Base-by-base conservation (phyloP, 75 land plant genomes). In the Cupressus sempervirens region DNA sequence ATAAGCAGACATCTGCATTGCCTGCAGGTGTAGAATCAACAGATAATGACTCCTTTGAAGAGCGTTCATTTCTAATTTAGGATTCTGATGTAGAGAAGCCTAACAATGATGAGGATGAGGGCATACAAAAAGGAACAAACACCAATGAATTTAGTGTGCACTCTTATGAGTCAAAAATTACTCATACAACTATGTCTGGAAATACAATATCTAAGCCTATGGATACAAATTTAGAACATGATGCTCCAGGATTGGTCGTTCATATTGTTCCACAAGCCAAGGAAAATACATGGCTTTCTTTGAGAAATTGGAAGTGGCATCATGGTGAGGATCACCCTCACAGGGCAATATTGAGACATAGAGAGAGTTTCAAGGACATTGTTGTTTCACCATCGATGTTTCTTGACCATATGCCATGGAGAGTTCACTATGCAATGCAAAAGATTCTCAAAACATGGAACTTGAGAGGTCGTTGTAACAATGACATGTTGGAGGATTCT, bases 341-440 rank as follows among this genome's bases (percentile, higher is more conserved):
- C 82, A 87, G 85, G 82, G 97, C 97, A 76, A 87, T 85, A 20
- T n/a, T 95, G 41, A 90, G 88, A 82, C 86, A 89, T 35, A 95
- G 91, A 76, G 93, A 92, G 75, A 85, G 80, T 73, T 97, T 97
- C 82, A 90, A 89, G 87, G 93, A 94, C 74, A 89, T 97, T 36
- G 82, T 92, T 35, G 95, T 97, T 14, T 93, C 96, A 75, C 93
- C 95, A 5, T 90, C 90, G 46, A 95, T 97, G 99, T 96, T 97
- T 84, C 87, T 97, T 41, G 98, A 97, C 67, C 99, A 97, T 87
- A 86, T 94, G 35, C 99, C 99, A 11, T 97, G 99, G 99, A 95
- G 89, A 84, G 82, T 84, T 86, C 82, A 88, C 50, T 83, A 88
- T 83, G 89, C 89, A 52, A 73, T 88, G 89, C 87, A 86, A 73